Evolutionary conservation across 2,329 filamentous ascomycete species (phyloP).

Genomic region (Rachicladosporium sp.): DNA sequence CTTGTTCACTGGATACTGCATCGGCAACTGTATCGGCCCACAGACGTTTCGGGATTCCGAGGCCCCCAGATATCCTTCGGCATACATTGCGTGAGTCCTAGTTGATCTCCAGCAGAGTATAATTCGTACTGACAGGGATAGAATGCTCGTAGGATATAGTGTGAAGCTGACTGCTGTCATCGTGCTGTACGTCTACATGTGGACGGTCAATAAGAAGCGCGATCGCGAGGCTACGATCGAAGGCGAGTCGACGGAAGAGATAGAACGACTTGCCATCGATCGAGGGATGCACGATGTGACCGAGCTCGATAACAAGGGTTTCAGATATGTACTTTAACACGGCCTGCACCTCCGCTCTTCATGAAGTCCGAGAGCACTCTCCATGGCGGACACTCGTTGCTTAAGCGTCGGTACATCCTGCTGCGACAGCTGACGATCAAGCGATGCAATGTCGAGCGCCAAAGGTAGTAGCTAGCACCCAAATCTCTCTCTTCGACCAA

Average conservation of each 20-base stretch:
- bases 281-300: conserved; percentile 44
- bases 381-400: too few relatives aligned
- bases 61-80: conserved; percentile 7
- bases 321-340: conserved; percentile 37
- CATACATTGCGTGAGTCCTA: conserved; percentile 13
- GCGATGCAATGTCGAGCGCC: too few relatives aligned
- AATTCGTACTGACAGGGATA: conserved; percentile 11
- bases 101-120: neutral
- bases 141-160: conserved; percentile 45
- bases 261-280: conserved; percentile 41
- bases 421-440: too few relatives aligned
- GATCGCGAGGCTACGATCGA: conserved; percentile 33
- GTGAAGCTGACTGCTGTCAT: conserved; percentile 40
- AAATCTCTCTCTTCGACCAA: too few relatives aligned
- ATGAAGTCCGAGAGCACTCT: too few relatives aligned
- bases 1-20: conserved; percentile 42
- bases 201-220: conserved; percentile 39
- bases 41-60: conserved; percentile 8
- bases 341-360: too few relatives aligned
- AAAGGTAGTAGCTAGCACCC: too few relatives aligned
- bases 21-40: conserved; percentile 29
- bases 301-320: conserved; percentile 43
- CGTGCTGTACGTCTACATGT: conserved; percentile 45
- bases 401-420: too few relatives aligned
- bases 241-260: conserved; percentile 24